Base-by-base conservation (phyloP, 331 rosid genomes). In the Acacia concinna region DNA sequence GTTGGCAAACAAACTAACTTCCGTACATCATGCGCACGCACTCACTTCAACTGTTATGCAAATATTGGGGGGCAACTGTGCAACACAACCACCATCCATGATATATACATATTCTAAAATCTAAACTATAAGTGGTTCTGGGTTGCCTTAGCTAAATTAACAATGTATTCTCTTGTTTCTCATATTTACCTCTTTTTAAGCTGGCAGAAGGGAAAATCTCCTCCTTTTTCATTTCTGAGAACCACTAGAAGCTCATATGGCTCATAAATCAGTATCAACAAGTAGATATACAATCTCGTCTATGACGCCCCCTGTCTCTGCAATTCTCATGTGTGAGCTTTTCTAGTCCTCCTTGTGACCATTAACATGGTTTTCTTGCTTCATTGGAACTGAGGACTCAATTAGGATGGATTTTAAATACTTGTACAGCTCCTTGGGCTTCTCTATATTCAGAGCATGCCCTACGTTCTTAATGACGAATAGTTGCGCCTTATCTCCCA, bases 381-480 rank as follows among this genome's bases (percentile, higher is more conserved):
- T 31, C 25, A 63, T 73, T 56, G 85, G 72, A 73, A 72, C 37
- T 38, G 28, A 27, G 44, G 79, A 57, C 76, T 80, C 83, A 7
- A 85, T 28, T 34, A 93, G 89, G 78, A 91, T 89, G 21, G 91
- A 83, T 80, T 84, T 93, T 62, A 93, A 65, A 84, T 68, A 84
- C 77, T 80, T 85, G 74, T 25, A 80, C 69, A 88, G 78, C 78
- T 90, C 88, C 86, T 90, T 93, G 23, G 91, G 87, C 78, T 91
- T 93, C 84, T 93, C 96, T 21, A 82, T 18, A 67, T 79, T 86
- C 17, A 90, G 23, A 10, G 95, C 97, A 59, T 91, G 97, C 81
- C 98, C 97, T 68, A 91, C 90, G 79, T 83, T 85, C 83, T 88
- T 90, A 82, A 93, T 82, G 20, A 90, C 82, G 38, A 79, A 92